These are phyloP conservation scores for Corylus americana DNA, from an alignment of 306 rosid genomes.

Conservation along the genomic window DNA sequence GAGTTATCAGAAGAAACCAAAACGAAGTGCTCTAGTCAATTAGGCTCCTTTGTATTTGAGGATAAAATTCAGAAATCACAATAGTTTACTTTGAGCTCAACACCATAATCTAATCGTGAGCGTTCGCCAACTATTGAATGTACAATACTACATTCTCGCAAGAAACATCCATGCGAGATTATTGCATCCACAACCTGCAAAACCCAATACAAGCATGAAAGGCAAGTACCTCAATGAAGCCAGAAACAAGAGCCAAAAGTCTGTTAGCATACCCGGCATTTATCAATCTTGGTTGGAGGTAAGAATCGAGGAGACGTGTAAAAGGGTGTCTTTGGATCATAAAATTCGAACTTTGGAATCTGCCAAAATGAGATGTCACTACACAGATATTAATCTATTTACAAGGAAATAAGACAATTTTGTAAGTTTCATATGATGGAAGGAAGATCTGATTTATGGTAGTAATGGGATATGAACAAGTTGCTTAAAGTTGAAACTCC, in stretches of 20 bases:
- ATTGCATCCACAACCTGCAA: constrained; percentile 79
- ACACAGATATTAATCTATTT: constrained; percentile 23
- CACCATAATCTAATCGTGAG: constrained; percentile 78
- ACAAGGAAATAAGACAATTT: constrained; percentile 11
- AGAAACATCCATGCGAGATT: constrained; percentile 92
- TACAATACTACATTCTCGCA: constrained; percentile 61
- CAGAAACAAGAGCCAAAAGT: neutral
- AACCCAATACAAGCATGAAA: constrained; percentile 33
- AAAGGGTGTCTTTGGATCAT: constrained; percentile 85
- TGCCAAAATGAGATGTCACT: constrained; percentile 34
- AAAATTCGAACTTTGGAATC: constrained; percentile 74
- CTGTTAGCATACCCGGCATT: constrained; percentile 57
- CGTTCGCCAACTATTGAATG: constrained; percentile 88
- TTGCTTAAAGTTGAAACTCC: neutral
- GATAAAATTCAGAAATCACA: constrained; percentile 6
- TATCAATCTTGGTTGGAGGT: constrained; percentile 94
- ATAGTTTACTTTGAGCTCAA: constrained; percentile 66
- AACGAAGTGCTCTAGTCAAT: constrained; percentile 3
- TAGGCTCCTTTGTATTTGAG: neutral
- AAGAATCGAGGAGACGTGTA: constrained; percentile 90
- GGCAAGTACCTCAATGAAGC: constrained; percentile 16
- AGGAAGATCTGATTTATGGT: neutral
- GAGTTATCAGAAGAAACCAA: constrained; percentile 9
- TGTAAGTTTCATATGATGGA: neutral
- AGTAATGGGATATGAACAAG: neutral